Evolutionary conservation across 441 rosid genomes (phyloP), one percentile per base, ranked within the genome.

Genomic region (Syzygium syzygioides): DNA sequence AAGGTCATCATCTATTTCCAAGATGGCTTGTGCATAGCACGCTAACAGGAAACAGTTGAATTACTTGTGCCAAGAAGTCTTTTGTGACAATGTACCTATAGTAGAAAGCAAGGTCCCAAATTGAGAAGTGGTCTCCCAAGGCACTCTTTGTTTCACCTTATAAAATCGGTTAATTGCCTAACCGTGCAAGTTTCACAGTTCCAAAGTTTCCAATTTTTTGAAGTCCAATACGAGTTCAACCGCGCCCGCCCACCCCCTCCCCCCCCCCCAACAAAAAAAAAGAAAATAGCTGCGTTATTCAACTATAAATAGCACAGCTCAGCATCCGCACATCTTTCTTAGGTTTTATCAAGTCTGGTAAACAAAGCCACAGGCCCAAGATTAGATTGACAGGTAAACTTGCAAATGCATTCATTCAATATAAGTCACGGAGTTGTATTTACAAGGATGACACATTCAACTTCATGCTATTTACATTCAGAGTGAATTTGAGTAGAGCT

Each of bases 371-470:
- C 0, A 0, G 37, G 71, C 37, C 11, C 34, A 62, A 7, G 71
- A 62, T n/a, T 0, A 62, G 71, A 62, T 62, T n/a, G 71, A 66
- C 13, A 17, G 0, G 79, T 32, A 0, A 66, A 66, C 12, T 66
- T 1, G 25, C 0, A 2, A 66, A 32, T 0, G 7, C 13, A 32
- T 66, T 66, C 25, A 32, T 17, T 66, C 79, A 4, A 18, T 9
- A 1, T 12, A 18, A 32, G 2, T 66, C 25, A 66, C 1, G 1
- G 5, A 64, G 37, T 18, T 32, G 48, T 34, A 68, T 34, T 10
- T 19, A 68, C 79, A 68, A 19, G 26, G 0, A 34, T 17, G 26
- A 19, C 26, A 2, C 48, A 19, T 68, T 34, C 79, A 34, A 68
- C 48, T 34, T 68, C 4, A 0, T 0, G 1, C 28, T 10, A 34